Conservation (phyloP, 1,284 basidiomycete species). For the Pisolithus thermaeus region DNA sequence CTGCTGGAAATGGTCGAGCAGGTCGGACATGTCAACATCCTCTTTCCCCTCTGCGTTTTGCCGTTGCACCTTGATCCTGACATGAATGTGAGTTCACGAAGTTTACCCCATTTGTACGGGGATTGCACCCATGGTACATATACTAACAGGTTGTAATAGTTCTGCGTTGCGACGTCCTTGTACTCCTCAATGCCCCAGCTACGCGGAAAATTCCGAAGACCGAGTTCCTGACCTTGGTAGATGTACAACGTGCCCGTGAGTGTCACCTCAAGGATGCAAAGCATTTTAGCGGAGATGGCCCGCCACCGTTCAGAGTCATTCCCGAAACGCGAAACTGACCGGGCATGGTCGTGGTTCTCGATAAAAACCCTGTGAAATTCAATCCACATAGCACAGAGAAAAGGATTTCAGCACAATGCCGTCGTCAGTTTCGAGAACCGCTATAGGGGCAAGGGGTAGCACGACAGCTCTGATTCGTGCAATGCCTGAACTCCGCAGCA, state of each 20-base stretch:
- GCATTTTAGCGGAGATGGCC: constrained; percentile 52
- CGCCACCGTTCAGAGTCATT: constrained; percentile 55
- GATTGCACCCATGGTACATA: neutral
- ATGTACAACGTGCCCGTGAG: constrained; percentile 66
- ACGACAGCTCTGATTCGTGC: constrained; percentile 3
- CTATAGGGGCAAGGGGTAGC: neutral
- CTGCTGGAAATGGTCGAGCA: constrained; percentile 49
- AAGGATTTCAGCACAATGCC: constrained; percentile 3
- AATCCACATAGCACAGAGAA: constrained; percentile 6
- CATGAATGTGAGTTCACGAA: neutral
- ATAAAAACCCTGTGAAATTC: constrained; percentile 48
- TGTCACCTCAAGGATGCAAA: constrained; percentile 57
- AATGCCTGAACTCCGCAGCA: constrained; percentile 15
- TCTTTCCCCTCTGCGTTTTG: constrained; percentile 30
- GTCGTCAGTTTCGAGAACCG: neutral
- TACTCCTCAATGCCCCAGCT: constrained; percentile 70
- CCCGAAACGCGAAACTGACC: constrained; percentile 61
- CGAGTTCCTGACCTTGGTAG: constrained; percentile 73
- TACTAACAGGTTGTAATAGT: constrained; percentile 40
- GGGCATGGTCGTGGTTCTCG: constrained; percentile 65
- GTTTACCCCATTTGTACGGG: neutral
- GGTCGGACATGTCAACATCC: constrained; percentile 53
- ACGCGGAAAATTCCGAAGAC: constrained; percentile 61
- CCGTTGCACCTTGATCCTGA: constrained; percentile 33
- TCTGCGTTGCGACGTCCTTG: constrained; percentile 57